Percentiles rank a stretch among this genome's conserved stretches.
Conservation (phyloP, 305 asterid species). For the Petunia hybrid region DNA sequence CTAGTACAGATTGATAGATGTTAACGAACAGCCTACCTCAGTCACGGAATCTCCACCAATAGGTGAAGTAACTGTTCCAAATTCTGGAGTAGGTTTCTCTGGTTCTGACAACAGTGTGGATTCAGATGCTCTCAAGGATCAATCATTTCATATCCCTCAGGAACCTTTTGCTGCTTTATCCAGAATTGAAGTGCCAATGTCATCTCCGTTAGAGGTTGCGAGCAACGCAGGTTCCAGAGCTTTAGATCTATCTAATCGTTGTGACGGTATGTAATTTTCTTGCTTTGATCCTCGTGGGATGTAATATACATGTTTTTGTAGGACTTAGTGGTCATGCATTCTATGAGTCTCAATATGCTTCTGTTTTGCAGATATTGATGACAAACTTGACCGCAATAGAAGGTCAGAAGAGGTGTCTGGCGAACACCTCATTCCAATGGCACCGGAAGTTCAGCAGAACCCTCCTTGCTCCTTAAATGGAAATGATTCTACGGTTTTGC, state of each 20-base stretch:
- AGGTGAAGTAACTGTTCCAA: conserved; percentile 13
- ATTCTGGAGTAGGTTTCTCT: conserved; percentile 24
- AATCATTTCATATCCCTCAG: conserved; percentile 4
- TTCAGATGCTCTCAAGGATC: neutral
- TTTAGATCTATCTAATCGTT: conserved; percentile 46
- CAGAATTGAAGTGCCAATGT: conserved; percentile 2
- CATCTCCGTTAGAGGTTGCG: conserved; percentile 34
- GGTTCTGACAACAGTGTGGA: conserved; percentile 19
- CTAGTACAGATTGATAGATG: conserved; percentile 30
- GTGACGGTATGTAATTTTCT: conserved; percentile 47
- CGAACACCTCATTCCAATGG: conserved; percentile 34
- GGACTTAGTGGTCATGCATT: neutral
- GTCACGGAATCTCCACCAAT: conserved; percentile 7
- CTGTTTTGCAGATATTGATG: conserved; percentile 45
- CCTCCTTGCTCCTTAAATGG: conserved; percentile 24
- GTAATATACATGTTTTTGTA: neutral
- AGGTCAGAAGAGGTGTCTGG: conserved; percentile 46
- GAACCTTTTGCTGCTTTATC: conserved; percentile 24
- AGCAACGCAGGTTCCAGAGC: conserved; percentile 33
- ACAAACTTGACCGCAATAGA: conserved; percentile 49
- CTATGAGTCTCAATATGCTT: conserved; percentile 14
- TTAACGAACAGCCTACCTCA: conserved; percentile 30
- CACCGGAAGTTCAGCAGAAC: neutral
- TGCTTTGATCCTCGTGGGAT: neutral
- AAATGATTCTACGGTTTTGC: neutral